Evolutionary conservation across 2,329 filamentous ascomycete species (phyloP).

Genomic region (Sporothrix humicola): DNA sequence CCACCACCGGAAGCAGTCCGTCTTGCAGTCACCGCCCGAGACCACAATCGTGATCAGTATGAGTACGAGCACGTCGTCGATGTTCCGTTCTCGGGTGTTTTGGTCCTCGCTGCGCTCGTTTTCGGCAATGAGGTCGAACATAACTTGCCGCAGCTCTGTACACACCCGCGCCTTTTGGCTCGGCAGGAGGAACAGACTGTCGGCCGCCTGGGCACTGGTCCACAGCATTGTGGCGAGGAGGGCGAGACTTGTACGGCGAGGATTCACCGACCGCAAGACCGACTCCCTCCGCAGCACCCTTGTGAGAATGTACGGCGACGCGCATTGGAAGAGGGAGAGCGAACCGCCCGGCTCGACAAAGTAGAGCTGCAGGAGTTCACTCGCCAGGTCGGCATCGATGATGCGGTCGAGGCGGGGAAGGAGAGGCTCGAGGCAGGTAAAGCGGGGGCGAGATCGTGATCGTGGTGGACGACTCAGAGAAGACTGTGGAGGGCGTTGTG

Average conservation of each 20-base stretch:
- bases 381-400: slow-evolving; percentile 51
- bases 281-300: slow-evolving; percentile 54
- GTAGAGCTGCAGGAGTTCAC: slow-evolving; percentile 56
- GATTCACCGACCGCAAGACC: slow-evolving; percentile 49
- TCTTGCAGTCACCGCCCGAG: slow-evolving; percentile 56
- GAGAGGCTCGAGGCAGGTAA: slow-evolving; percentile 41
- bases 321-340: slow-evolving; percentile 51
- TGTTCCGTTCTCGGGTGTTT: too few relatives aligned
- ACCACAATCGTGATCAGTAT: slow-evolving; percentile 53
- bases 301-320: slow-evolving; percentile 56
- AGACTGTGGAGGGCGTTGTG: neutral
- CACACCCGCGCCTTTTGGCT: slow-evolving; percentile 50
- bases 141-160: neutral
- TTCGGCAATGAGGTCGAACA: neutral
- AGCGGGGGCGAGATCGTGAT: slow-evolving; percentile 34
- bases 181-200: slow-evolving; percentile 51
- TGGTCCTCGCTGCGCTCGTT: neutral
- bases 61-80: slow-evolving; percentile 54
- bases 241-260: slow-evolving; percentile 51
- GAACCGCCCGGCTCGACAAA: slow-evolving; percentile 53
- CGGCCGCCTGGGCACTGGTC: slow-evolving; percentile 55
- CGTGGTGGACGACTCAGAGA: neutral
- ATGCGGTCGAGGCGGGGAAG: slow-evolving; percentile 47
- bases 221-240: slow-evolving; percentile 56
- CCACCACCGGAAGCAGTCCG: slow-evolving; percentile 56